Evolutionary conservation across 192 early-diverging fungal genomes (phyloP).

Genomic region (Coemansia sp.): DNA sequence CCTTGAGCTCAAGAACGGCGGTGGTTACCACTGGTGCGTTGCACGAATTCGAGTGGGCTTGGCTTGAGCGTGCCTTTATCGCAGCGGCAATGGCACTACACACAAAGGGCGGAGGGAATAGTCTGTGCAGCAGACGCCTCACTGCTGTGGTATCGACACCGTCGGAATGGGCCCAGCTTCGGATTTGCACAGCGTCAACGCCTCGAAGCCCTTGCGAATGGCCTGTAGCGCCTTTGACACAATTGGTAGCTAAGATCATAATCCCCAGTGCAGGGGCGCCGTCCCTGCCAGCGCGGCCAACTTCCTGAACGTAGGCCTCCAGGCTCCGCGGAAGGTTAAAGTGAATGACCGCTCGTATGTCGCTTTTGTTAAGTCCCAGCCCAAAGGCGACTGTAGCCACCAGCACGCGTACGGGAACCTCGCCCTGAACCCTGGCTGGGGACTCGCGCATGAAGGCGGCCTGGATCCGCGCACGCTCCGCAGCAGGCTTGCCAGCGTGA

Average conservation of each 20-base stretch:
- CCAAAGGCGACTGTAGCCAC: conserved; percentile 78
- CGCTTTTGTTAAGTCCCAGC: conserved; percentile 70
- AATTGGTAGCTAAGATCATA: conserved; percentile 54
- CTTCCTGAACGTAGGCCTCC: conserved; percentile 78
- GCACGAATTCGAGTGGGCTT: background rate
- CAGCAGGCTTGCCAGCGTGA: conserved; percentile 67
- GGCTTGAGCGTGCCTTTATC: background rate
- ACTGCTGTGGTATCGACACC: background rate
- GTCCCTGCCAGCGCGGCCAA: conserved; percentile 67
- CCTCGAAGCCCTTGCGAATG: background rate
- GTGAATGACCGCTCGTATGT: conserved; percentile 72
- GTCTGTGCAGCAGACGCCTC: conserved; percentile 1
- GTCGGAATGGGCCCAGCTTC: conserved; percentile 8
- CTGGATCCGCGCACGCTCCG: conserved; percentile 65
- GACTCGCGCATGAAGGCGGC: conserved; percentile 59
- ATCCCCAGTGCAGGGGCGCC: conserved; percentile 49
- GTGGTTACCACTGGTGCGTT: conserved; percentile 14
- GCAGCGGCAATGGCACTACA: conserved; percentile 1
- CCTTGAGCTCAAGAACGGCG: conserved; percentile 19
- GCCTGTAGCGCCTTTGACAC: background rate
- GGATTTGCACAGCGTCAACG: background rate
- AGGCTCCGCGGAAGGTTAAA: conserved; percentile 68
- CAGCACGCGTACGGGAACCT: conserved; percentile 57
- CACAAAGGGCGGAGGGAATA: background rate
- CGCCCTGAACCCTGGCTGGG: background rate